phyloP scores from a whole-genome alignment of 805 yeast genomes.

The Nakazawaea siamensis region DNA sequence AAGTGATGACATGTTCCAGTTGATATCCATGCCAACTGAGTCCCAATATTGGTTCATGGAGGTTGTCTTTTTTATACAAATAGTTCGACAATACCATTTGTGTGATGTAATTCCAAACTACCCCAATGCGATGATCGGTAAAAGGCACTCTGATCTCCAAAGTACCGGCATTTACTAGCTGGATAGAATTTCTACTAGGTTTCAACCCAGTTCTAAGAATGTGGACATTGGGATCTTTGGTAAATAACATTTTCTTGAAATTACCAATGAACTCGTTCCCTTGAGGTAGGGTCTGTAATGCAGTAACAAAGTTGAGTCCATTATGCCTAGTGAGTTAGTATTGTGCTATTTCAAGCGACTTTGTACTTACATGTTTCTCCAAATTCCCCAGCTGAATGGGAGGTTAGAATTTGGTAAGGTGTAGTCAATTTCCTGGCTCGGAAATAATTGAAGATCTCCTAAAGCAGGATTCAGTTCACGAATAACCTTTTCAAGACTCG shows the following conservation, averaged over 20 bases:
- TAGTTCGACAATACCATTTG: background rate
- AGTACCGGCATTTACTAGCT: conserved; percentile 7
- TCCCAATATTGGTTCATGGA: conserved; percentile 10
- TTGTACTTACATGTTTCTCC: conserved; percentile 11
- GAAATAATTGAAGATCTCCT: conserved; percentile 5
- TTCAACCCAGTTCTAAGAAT: conserved; percentile 9
- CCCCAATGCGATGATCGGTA: background rate
- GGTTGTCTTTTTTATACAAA: background rate
- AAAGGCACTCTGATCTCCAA: conserved; percentile 9
- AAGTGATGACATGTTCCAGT: background rate
- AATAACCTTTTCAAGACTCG: background rate
- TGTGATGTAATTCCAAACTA: conserved; percentile 9
- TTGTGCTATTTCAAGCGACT: background rate
- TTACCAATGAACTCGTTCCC: conserved; percentile 3
- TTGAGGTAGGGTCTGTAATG: background rate
- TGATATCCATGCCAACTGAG: conserved; percentile 4
- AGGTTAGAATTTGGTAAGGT: no score
- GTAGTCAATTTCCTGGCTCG: no score
- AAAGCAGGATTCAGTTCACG: conserved; percentile 1
- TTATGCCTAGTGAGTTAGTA: background rate
- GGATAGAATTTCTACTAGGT: conserved; percentile 4
- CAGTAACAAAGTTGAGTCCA: background rate
- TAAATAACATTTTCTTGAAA: background rate
- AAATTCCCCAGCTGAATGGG: conserved; percentile 11
- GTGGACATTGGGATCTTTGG: conserved; percentile 2